Percentiles rank a stretch among this genome's conserved stretches.
These are phyloP conservation scores for Penicillium subrubescens DNA, from an alignment of 495 filamentous ascomycete species.

Conservation along the genomic window DNA sequence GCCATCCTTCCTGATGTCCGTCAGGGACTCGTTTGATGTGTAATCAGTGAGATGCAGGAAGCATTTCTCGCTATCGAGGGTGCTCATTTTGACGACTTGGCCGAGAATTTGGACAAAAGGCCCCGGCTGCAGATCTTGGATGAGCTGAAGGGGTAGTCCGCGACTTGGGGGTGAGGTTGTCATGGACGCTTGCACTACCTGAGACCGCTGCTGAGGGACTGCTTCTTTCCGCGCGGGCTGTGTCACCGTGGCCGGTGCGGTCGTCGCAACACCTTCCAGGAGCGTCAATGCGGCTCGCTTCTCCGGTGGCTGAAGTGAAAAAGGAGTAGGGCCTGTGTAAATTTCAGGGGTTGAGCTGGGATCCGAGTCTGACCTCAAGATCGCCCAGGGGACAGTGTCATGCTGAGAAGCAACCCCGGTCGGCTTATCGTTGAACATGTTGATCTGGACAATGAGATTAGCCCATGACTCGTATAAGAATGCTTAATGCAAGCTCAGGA, in stretches of 20 bases:
- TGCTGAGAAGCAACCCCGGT: conserved; percentile 35
- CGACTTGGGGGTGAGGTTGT: conserved; percentile 13
- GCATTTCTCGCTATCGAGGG: conserved; percentile 45
- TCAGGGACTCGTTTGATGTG: conserved; percentile 66
- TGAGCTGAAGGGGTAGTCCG: conserved; percentile 57
- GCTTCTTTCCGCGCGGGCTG: neutral
- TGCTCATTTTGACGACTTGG: conserved; percentile 71
- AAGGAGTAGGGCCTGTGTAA: conserved; percentile 35
- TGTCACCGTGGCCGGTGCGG: conserved; percentile 13
- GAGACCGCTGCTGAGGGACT: neutral
- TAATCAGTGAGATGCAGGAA: conserved; percentile 87
- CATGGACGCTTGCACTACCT: conserved; percentile 18
- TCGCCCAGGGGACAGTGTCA: conserved; percentile 36
- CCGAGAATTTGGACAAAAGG: conserved; percentile 71
- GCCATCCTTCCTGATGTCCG: conserved; percentile 50
- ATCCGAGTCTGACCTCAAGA: conserved; percentile 37
- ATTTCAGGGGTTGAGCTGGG: conserved; percentile 26
- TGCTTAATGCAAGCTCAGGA: neutral
- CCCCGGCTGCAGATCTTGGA: conserved; percentile 62
- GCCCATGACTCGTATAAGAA: neutral
- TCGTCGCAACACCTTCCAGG: conserved; percentile 25
- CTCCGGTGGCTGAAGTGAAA: conserved; percentile 31
- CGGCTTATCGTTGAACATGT: conserved; percentile 20
- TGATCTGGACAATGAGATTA: conserved; percentile 26
- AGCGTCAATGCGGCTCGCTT: conserved; percentile 31